Evolutionary conservation across 257 asterid genomes (phyloP), one percentile per base, ranked within the genome.

Genomic region (Orobanche coerulescens): DNA sequence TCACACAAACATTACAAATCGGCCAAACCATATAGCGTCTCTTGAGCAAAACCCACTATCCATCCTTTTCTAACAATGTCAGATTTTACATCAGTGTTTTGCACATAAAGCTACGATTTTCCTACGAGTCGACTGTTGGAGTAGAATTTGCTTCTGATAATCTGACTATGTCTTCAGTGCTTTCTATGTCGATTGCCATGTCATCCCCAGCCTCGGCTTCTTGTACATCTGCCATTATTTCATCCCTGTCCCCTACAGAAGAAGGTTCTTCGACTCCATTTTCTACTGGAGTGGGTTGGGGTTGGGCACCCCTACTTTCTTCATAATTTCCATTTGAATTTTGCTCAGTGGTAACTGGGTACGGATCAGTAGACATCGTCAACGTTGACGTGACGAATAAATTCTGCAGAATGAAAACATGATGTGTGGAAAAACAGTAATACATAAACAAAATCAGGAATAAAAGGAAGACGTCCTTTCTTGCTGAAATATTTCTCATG

Each of bases 161-260:
- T 73, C 75, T 62, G 49, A 77, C 82, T 9, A 69, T 68, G 58
- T 79, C 87, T 61, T 87, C 93, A 11, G 71, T 60, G n/a, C 84
- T 81, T 66, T 84, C 93, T 81, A 84, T 76, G 78, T 82, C 88
- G 23, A 82, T 74, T 6, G 87, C 71, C 78, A 73, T 82, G 54
- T 74, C 82, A 59, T 82, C 93, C 20, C 74, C 78, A 25, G 39
- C 82, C 64, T 74, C 89, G 1, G 82, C 63, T 71, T 81, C 92
- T 65, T 80, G 87, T 16, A 80, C 97, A 64, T 90, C 97, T 0
- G 81, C 68, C 95, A 90, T 90, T 73, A 90, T 72, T 75, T 82
- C 97, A 76, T 90, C 97, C 23, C 68, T 72, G 69, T 84, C 87
- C 44, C 74, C 82, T 16, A 65, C 62, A 1, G 76, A 34, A 1